These are phyloP conservation scores for Aurinia saxatilis DNA, from an alignment of 345 rosid genomes.

Conservation along the genomic window DNA sequence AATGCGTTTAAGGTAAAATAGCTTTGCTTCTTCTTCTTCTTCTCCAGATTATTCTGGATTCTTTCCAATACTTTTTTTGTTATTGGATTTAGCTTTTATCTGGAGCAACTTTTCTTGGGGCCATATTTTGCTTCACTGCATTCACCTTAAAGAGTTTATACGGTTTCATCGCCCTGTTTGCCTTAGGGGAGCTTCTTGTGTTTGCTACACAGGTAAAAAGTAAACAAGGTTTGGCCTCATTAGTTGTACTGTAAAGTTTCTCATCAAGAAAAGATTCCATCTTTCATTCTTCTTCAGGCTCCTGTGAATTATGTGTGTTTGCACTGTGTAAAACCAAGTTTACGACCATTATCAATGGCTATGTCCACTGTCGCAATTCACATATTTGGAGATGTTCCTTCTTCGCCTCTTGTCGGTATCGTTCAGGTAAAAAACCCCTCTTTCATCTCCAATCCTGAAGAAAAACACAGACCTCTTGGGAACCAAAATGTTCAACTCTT, in stretches of 20 bases:
- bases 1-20: slow-evolving; percentile 74
- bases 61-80: neutral
- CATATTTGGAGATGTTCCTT: slow-evolving; percentile 93
- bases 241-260: neutral
- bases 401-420: slow-evolving; percentile 90
- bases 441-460: neutral
- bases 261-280: neutral
- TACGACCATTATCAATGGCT: slow-evolving; percentile 94
- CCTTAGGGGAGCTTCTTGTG: slow-evolving; percentile 79
- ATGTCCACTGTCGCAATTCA: slow-evolving; percentile 89
- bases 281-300: slow-evolving; percentile 44
- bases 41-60: neutral
- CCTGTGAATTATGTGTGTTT: slow-evolving; percentile 83
- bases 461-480: neutral
- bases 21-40: neutral
- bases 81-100: slow-evolving; percentile 62
- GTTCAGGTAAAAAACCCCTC: slow-evolving; percentile 50
- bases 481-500: slow-evolving; percentile 1
- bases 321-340: slow-evolving; percentile 75
- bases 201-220: slow-evolving; percentile 82
- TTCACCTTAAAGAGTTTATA: slow-evolving; percentile 69
- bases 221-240: neutral
- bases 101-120: slow-evolving; percentile 68
- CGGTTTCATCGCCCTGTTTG: slow-evolving; percentile 62
- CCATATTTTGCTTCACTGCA: slow-evolving; percentile 64